These are phyloP conservation scores for Periconia sp. DNA, from an alignment of 2,329 filamentous ascomycete species.

Conservation along the genomic window DNA sequence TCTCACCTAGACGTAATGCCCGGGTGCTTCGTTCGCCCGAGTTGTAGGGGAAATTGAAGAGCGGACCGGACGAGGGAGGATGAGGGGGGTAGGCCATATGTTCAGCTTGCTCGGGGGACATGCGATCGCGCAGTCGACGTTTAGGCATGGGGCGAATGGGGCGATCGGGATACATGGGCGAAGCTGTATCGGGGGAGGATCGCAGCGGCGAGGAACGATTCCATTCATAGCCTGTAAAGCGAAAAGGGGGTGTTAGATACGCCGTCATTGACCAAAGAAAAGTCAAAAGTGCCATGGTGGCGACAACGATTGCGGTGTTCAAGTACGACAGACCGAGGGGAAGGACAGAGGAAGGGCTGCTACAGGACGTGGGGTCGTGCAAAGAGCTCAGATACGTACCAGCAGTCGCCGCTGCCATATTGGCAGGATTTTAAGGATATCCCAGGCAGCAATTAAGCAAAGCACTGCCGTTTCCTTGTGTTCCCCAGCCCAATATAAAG, in stretches of 20 bases:
- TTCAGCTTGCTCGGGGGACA: slow-evolving; percentile 82
- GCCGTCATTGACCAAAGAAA: slow-evolving; percentile 21
- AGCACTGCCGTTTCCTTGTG: slow-evolving; percentile 1
- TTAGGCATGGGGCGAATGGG: slow-evolving; percentile 92
- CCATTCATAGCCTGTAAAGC: slow-evolving; percentile 45
- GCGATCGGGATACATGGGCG: slow-evolving; percentile 81
- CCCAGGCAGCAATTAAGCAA: slow-evolving; percentile 19
- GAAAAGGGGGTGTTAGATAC: slow-evolving; percentile 39
- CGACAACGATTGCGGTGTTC: slow-evolving; percentile 10
- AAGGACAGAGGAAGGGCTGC: slow-evolving; percentile 10
- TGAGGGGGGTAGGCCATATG: slow-evolving; percentile 80
- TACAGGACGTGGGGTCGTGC: slow-evolving; percentile 18
- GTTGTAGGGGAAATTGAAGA: slow-evolving; percentile 71
- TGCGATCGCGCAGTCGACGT: slow-evolving; percentile 80
- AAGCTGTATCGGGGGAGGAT: slow-evolving; percentile 68
- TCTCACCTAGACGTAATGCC: slow-evolving; percentile 51
- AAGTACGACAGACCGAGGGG: slow-evolving; percentile 2
- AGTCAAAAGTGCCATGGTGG: slow-evolving; percentile 15
- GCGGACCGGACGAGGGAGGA: slow-evolving; percentile 68
- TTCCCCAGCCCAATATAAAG: background rate
- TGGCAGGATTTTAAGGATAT: slow-evolving; percentile 26
- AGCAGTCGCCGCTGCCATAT: slow-evolving; percentile 46
- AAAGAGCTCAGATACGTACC: slow-evolving; percentile 36
- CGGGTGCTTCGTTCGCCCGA: slow-evolving; percentile 31
- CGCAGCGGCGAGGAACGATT: slow-evolving; percentile 43